Conservation (phyloP, 139 green algal genomes). For the Volvox reticuliferus region DNA sequence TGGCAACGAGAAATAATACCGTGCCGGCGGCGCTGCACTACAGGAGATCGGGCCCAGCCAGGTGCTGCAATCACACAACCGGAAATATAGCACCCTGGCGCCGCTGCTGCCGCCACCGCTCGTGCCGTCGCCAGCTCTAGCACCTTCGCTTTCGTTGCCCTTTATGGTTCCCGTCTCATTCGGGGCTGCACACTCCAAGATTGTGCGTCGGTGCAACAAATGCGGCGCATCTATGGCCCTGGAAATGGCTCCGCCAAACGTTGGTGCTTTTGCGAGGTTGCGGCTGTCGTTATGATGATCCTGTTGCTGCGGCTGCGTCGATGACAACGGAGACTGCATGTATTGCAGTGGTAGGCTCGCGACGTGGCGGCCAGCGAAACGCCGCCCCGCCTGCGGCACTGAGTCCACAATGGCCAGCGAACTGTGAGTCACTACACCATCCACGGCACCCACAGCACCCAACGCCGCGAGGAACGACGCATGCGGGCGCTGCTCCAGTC, state of each 20-base stretch:
- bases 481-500: not conserved
- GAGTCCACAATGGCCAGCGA: conserved; percentile 28
- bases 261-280: not conserved
- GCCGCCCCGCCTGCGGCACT: conserved; percentile 11
- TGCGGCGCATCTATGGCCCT: not conserved
- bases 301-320: not conserved
- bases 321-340: not conserved
- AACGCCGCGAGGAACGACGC: not conserved
- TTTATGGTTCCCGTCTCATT: not conserved
- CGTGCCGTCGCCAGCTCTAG: not conserved
- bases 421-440: conserved; percentile 1
- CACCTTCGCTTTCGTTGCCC: not conserved
- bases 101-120: not conserved
- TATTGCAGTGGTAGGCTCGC: not conserved
- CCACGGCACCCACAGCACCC: not conserved
- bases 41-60: conserved; percentile 15
- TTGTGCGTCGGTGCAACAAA: not conserved
- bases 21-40: not conserved
- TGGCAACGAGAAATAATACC: conserved; percentile 31
- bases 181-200: not conserved
- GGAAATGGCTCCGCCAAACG: not conserved
- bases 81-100: conserved; percentile 15
- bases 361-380: conserved; percentile 26
- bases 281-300: not conserved
- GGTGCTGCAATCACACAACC: not conserved